These are phyloP conservation scores for Cicer cuneatum DNA, from an alignment of 306 rosid species.

Conservation along the genomic window DNA sequence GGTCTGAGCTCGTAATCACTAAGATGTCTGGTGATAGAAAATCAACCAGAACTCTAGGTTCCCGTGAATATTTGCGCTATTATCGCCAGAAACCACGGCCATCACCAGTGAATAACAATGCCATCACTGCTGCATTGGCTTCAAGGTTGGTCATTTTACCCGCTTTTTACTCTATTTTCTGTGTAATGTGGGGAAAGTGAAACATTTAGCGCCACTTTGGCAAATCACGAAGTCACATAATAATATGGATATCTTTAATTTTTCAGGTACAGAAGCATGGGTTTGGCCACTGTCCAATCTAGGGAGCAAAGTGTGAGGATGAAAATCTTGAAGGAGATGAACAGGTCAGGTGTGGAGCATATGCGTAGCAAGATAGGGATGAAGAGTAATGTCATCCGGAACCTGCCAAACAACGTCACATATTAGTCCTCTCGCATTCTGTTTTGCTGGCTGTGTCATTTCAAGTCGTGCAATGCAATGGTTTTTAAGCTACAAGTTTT, in stretches of 20 bases:
- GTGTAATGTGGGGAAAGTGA: not conserved
- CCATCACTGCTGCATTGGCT: slow-evolving; percentile 78
- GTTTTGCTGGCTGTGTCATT: not conserved
- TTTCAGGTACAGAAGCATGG: slow-evolving; percentile 94
- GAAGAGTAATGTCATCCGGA: slow-evolving; percentile 91
- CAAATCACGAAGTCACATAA: slow-evolving; percentile 27
- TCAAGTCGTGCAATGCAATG: slow-evolving; percentile 17
- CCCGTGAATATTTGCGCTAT: slow-evolving; percentile 91
- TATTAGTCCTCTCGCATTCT: slow-evolving; percentile 48
- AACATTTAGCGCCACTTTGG: not conserved
- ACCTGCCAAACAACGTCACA: slow-evolving; percentile 84
- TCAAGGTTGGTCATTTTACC: slow-evolving; percentile 65
- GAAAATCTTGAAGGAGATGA: slow-evolving; percentile 92
- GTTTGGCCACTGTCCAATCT: slow-evolving; percentile 83
- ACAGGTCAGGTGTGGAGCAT: slow-evolving; percentile 76
- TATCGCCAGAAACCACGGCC: slow-evolving; percentile 97
- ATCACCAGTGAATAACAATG: slow-evolving; percentile 53
- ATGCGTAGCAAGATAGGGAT: slow-evolving; percentile 84
- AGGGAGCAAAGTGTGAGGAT: slow-evolving; percentile 76
- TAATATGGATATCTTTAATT: slow-evolving; percentile 6
- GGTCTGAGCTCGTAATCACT: slow-evolving; percentile 81
- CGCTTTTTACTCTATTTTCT: slow-evolving; percentile 11
- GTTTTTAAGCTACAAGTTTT: slow-evolving; percentile 28
- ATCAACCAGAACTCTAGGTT: slow-evolving; percentile 77
- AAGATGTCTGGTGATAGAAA: slow-evolving; percentile 55